A percentile compares a stretch with the other conserved stretches of the same genome.
Evolutionary conservation across 805 yeast genomes (phyloP).

Genomic region (Maudiozyma serrabonitensis): DNA sequence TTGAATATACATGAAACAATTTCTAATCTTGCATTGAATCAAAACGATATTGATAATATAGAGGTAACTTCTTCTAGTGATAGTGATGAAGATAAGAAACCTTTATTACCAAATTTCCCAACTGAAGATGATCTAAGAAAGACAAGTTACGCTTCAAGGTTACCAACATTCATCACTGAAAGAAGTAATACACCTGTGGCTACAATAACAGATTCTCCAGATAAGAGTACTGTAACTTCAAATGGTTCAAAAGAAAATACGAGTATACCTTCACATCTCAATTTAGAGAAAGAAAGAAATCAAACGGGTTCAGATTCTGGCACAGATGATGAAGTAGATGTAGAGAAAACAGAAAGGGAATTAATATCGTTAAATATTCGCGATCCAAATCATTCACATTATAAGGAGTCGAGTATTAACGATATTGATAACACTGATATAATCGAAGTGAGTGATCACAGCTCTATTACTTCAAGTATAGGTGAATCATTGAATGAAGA

Average conservation of each 20-base stretch:
- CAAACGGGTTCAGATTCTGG: neutral
- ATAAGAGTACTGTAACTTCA: neutral
- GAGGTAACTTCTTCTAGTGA: neutral
- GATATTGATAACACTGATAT: neutral
- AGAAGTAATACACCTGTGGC: neutral
- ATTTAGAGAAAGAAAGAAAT: neutral
- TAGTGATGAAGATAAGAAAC: neutral
- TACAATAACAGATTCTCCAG: neutral
- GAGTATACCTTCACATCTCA: neutral
- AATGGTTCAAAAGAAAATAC: neutral
- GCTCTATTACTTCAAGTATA: constrained; percentile 13
- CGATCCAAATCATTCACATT: neutral
- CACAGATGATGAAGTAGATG: neutral
- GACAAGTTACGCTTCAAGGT: constrained; percentile 3
- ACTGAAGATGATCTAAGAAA: constrained; percentile 4
- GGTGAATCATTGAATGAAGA: constrained; percentile 18
- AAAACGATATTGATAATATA: neutral
- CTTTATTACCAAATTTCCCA: constrained; percentile 4
- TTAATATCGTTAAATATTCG: neutral
- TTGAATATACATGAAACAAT: neutral
- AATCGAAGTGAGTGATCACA: neutral
- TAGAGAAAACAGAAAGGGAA: neutral
- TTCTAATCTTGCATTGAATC: neutral
- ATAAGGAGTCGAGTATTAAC: neutral
- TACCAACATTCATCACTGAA: neutral